Evolutionary conservation across 2,329 filamentous ascomycete species (phyloP), one percentile per base, ranked within the genome.

Genomic region (Colletotrichum brevisporum): DNA sequence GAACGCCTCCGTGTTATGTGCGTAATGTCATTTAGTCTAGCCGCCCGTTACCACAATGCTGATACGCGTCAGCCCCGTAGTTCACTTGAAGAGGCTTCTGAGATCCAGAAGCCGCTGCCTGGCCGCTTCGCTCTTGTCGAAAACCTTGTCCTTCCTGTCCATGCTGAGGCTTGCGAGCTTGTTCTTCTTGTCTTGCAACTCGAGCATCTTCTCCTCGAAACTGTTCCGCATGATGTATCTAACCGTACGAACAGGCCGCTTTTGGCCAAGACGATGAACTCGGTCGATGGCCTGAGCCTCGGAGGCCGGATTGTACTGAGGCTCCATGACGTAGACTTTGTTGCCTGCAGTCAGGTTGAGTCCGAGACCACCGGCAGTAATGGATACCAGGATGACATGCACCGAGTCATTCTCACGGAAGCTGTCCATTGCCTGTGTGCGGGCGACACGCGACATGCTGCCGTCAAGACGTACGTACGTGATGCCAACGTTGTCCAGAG

Each of bases 261-360:
- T 96, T 83, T 99, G 96, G 0, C 96, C 95, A 2, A 98, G 84
- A 18, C 95, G 91, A 78, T 97, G 95, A 6, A 99, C 94, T 36
- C 96, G 93, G 78, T 98, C 96, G 8, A 98, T 88, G 2, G 96
- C 96, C 81, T 99, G 96, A 5, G 94, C 93, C 79, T 99, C 95
- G 0, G 95, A 94, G 0, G 94, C 95, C 0, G 96, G 96, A 76
- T 99, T 99, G 83, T 95, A 99, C 77, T 98, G 95, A 5, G 96
- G 96, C 78, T 99, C 96, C 95, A 99, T 98, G 75, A 98, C 92
- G 78, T 96, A 98, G 15, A 97, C 95, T 63, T 89, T 92, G 77
- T 91, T 96, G 39, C 92, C 95, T 0, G 93, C 86, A 0, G 95
- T 98, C 63, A 98, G 84, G 77, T 98, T 98, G 47, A 98, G 89